phyloP scores from a whole-genome alignment of 2,329 filamentous ascomycete species.

The Trichoderma afroharzianum region DNA sequence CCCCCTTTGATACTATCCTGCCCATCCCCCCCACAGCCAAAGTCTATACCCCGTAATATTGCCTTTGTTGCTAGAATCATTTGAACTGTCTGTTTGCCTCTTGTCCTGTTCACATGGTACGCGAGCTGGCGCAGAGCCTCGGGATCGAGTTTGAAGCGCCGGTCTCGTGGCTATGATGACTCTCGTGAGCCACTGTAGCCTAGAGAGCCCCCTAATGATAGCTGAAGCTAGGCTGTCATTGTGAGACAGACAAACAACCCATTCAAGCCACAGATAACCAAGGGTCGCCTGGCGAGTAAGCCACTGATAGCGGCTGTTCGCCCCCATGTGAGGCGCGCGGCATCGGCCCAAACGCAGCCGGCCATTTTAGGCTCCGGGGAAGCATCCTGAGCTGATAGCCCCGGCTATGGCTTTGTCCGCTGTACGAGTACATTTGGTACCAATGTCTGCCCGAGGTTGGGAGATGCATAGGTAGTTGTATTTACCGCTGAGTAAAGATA shows the following conservation, averaged over 20 bases:
- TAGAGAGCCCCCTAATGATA: not conserved
- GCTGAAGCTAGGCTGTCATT: not conserved
- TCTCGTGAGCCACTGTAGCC: not conserved
- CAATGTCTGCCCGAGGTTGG: not conserved
- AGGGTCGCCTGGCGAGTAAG: not conserved
- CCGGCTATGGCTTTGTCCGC: not conserved
- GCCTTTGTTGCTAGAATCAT: not conserved
- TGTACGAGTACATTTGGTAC: not conserved
- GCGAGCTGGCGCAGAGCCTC: not conserved
- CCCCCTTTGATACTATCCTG: not conserved
- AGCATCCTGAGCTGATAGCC: not conserved
- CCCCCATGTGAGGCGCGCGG: not conserved
- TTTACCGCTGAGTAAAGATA: not conserved
- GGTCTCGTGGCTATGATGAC: constrained; percentile 2
- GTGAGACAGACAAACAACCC: not conserved
- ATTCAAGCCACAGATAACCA: constrained; percentile 10
- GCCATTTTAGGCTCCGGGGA: not conserved
- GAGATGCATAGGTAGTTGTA: too few relatives aligned
- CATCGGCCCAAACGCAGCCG: constrained; percentile 1
- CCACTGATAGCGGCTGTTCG: not conserved
- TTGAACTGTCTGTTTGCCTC: not conserved
- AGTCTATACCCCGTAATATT: not conserved
- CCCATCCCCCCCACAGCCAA: not conserved
- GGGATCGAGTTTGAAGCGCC: not conserved
- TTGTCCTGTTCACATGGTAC: not conserved